Base-by-base conservation (phyloP, 2,329 filamentous ascomycete species). In the Hortaea werneckii region DNA sequence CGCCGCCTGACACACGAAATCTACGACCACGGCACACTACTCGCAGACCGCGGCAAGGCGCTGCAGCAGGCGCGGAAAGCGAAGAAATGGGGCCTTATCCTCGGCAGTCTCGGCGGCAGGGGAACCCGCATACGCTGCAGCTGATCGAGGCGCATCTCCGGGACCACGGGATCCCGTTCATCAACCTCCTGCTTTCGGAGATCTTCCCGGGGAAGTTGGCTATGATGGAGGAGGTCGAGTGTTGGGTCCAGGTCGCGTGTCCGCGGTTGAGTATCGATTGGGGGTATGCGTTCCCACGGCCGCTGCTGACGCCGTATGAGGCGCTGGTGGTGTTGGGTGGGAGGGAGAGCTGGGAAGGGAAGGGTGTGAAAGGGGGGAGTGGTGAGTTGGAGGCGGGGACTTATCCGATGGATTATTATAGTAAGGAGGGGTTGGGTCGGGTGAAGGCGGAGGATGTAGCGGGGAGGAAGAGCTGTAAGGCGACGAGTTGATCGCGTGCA, bases 391-490 rank as follows among this genome's bases (percentile, higher is more conserved):
- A 44, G 43, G 51, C 42, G 54, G 56, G 48, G 35, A 55, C 60
- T 10, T 98, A 98, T 68, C 90, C 89, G 0, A 98, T 98, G 92
- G 89, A 98, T 65, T 98, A 94, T 62, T 98, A 98, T 67, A 89
- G 83, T 0, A 90, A 84, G 63, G 87, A 95, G 40, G 92, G 92
- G 0, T 62, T 98, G 45, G 92, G 90, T 1, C 79, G 92, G 63
- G 89, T 85, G 29, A 88, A 60, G 51, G 50, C 51, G 20, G 59
- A 65, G 37, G 60, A 65, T 43, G 46, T 39, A 3, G 37, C 10
- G 37, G 10, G 8, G 8, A 2, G 37, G 37, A 39, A 35, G 32
- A n/a, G 9, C 4, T 35, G 20, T 20, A 20, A 20, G 20, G 20
- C 20, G 20, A 20, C 20, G 20, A 20, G 20, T 20, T 20, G 20